These are phyloP conservation scores for Aspergillus affinis DNA, from an alignment of 495 filamentous ascomycete species.

Conservation along the genomic window DNA sequence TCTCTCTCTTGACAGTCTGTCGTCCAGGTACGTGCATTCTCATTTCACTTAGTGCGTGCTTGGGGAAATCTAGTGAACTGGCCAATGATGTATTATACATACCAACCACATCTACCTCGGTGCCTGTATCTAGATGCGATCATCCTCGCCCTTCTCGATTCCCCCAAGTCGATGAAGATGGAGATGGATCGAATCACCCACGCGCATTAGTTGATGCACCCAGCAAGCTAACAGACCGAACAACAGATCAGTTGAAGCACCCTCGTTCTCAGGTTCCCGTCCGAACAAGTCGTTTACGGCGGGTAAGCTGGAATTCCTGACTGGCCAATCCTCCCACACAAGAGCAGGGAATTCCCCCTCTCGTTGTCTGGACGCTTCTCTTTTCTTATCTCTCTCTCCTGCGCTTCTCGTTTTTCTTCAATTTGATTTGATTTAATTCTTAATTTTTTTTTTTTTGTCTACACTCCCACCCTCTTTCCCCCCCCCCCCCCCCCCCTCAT, in stretches of 20 bases:
- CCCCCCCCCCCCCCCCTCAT: not conserved
- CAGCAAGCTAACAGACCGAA: not conserved
- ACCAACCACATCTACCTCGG: not conserved
- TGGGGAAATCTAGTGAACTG: not conserved
- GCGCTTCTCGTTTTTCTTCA: conserved; percentile 2
- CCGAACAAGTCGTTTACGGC: conserved; percentile 25
- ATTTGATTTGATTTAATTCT: conserved; percentile 6
- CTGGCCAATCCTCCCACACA: conserved; percentile 14
- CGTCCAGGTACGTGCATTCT: not conserved
- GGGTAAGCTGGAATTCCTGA: conserved; percentile 27
- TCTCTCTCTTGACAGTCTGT: not conserved
- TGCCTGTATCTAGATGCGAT: not conserved
- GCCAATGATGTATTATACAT: not conserved
- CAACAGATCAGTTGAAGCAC: not conserved
- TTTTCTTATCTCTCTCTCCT: conserved; percentile 11
- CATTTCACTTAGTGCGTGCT: not conserved
- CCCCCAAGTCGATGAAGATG: no score
- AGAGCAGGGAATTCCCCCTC: conserved; percentile 11
- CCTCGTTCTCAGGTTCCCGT: conserved; percentile 11
- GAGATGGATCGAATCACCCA: not conserved
- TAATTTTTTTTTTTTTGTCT: conserved; percentile 1
- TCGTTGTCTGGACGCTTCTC: not conserved
- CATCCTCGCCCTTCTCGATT: no score
- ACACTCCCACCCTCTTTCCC: not conserved
- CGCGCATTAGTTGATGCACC: not conserved